Evolutionary conservation across 2,329 filamentous ascomycete genomes (phyloP), one percentile per base, ranked within the genome.

Genomic region (Aaosphaeria pasadenensis): DNA sequence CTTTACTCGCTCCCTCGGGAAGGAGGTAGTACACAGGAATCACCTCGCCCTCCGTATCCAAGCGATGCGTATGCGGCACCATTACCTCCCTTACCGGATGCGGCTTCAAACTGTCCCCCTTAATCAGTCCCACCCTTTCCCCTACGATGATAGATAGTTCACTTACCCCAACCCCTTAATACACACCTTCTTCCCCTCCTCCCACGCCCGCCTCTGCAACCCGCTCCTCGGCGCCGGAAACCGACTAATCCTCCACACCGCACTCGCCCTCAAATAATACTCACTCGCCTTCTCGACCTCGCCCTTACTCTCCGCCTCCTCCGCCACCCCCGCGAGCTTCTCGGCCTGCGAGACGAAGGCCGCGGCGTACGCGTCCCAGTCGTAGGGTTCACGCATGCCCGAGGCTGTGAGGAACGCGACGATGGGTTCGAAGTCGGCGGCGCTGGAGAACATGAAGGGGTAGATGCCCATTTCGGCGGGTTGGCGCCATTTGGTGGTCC

Each of bases 381-480:
- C 63, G 54, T 82, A 84, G 9, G 82, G 84, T 58, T 89, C 84
- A 64, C 86, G 82, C 65, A 85, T 77, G 57, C 80, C 73, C 59
- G 80, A 72, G 71, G 78, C 69, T 42, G 86, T 80, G 40, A 91
- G 72, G 47, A 80, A 71, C n/a, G 79, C 65, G 44, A 88, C 87
- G 31, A 91, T 77, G 13, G 85, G 85, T 56, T 81, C 78, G 61
- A 91, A 89, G 68, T 91, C 87, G 48, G 82, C 76, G 49, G 80
- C 79, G 4, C 77, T 73, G 43, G 84, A 82, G 68, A 90, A 87
- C 74, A 90, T 87, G 75, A 91, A 91, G 0, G 85, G 85, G 58
- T 88, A 87, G 6, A 89, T 76, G 48, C 82, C 78, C 70, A 83
- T 84, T 33, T 67, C 59, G 35, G 69, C 68, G 39, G 11, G n/a